Conservation (phyloP, 1,284 basidiomycete genomes). For the Phellopilus nigrolimitatus region DNA sequence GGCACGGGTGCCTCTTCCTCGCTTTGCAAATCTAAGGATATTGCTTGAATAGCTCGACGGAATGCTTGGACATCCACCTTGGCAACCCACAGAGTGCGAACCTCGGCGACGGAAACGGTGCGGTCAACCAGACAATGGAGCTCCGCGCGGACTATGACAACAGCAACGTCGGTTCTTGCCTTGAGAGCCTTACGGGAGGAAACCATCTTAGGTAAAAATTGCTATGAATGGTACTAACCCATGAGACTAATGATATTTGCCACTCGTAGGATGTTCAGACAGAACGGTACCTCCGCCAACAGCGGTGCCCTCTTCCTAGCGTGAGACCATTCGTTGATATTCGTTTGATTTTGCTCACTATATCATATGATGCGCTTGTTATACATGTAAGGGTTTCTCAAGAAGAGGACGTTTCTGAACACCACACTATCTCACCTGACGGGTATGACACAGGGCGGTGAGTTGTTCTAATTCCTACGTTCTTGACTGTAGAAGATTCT, state of each 20-base stretch:
- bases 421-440: conserved; percentile 48
- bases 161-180: conserved; percentile 52
- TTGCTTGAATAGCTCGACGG: conserved; percentile 46
- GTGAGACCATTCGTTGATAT: conserved; percentile 32
- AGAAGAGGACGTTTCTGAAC: conserved; percentile 45
- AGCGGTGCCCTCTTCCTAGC: conserved; percentile 67
- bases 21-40: conserved; percentile 4
- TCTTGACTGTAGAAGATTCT: too few species aligned
- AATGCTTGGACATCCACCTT: conserved; percentile 67
- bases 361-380: neutral
- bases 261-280: conserved; percentile 57
- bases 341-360: neutral
- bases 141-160: conserved; percentile 65
- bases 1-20: neutral
- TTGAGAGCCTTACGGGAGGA: conserved; percentile 59
- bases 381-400: conserved; percentile 44
- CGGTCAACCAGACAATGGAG: conserved; percentile 47
- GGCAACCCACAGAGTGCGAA: conserved; percentile 48
- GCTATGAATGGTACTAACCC: neutral
- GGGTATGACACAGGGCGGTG: conserved; percentile 26
- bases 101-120: conserved; percentile 17
- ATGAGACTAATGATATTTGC: neutral
- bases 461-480: too few species aligned
- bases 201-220: conserved; percentile 54
- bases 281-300: conserved; percentile 58